phyloP scores from a whole-genome alignment of 2,329 filamentous ascomycete genomes.

The Pseudocercospora pini-densiflorae region DNA sequence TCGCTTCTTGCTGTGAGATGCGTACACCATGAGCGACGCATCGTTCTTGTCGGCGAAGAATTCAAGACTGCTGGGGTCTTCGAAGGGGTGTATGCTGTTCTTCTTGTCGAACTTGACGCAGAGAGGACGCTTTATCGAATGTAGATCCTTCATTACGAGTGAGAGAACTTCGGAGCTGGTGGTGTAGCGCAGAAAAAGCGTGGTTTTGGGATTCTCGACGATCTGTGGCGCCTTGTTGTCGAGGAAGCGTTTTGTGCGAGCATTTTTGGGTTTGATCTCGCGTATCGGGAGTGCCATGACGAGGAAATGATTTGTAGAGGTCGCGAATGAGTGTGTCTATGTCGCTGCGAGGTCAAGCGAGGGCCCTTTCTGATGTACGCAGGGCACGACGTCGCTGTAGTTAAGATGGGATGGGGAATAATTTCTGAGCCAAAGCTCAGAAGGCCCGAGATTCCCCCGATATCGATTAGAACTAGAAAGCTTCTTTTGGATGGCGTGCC shows the following conservation, averaged over 20 bases:
- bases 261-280: conserved; percentile 66
- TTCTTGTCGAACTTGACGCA: conserved; percentile 96
- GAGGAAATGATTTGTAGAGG: not conserved
- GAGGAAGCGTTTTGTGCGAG: conserved; percentile 91
- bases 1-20: conserved; percentile 89
- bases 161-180: conserved; percentile 82
- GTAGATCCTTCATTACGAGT: conserved; percentile 82
- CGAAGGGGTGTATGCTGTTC: conserved; percentile 93
- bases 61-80: conserved; percentile 83
- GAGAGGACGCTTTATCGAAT: conserved; percentile 81
- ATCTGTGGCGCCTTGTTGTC: conserved; percentile 90
- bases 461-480: conserved; percentile 9
- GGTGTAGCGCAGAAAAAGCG: conserved; percentile 86
- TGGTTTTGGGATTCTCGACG: conserved; percentile 86
- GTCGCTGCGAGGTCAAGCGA: not conserved
- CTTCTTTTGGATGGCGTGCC: not conserved
- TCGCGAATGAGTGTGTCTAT: not conserved
- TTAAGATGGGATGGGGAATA: too few species aligned
- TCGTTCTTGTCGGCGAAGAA: conserved; percentile 99
- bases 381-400: not conserved
- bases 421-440: not conserved
- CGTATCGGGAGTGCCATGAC: conserved; percentile 58
- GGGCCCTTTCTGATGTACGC: not conserved
- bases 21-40: conserved; percentile 81
- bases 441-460: not conserved